These are phyloP conservation scores for Fomes fomentarius DNA, from an alignment of 1,284 basidiomycete genomes.

Conservation along the genomic window DNA sequence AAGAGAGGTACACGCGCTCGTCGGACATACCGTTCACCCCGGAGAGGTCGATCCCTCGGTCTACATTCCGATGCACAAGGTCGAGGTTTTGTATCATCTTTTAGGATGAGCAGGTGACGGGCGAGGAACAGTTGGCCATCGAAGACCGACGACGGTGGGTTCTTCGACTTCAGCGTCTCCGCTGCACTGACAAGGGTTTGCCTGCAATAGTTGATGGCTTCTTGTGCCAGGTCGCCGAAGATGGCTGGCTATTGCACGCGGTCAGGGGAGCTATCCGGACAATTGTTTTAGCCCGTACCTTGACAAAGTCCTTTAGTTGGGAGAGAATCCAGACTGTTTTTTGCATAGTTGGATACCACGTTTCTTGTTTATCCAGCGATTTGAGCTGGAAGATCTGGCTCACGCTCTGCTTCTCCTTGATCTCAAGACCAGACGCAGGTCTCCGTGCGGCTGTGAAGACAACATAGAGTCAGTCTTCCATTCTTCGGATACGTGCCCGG, in stretches of 20 bases:
- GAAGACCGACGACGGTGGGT: conserved; percentile 47
- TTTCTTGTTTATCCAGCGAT: conserved; percentile 75
- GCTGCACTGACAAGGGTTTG: conserved; percentile 77
- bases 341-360: conserved; percentile 87
- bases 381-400: conserved; percentile 72
- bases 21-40: conserved; percentile 55
- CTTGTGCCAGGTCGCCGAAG: conserved; percentile 92
- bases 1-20: conserved; percentile 8
- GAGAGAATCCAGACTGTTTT: conserved; percentile 88
- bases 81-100: conserved; percentile 85
- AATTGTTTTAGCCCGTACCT: conserved; percentile 52
- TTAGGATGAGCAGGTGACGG: conserved; percentile 87
- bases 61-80: conserved; percentile 50
- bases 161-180: conserved; percentile 59
- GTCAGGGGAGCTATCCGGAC: conserved; percentile 1
- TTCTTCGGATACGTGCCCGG: conserved; percentile 1
- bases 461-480: conserved; percentile 2
- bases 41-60: conserved; percentile 40
- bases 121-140: conserved; percentile 87
- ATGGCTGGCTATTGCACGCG: conserved; percentile 69
- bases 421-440: conserved; percentile 43
- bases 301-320: conserved; percentile 88
- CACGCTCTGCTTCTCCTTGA: conserved; percentile 66
- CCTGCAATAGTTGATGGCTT: conserved; percentile 82
- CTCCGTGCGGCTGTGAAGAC: conserved; percentile 48